A percentile compares a stretch with the other conserved stretches of the same genome.
These are phyloP conservation scores for Boeremia lycopersici DNA, from an alignment of 2,329 filamentous ascomycete genomes.

Conservation along the genomic window DNA sequence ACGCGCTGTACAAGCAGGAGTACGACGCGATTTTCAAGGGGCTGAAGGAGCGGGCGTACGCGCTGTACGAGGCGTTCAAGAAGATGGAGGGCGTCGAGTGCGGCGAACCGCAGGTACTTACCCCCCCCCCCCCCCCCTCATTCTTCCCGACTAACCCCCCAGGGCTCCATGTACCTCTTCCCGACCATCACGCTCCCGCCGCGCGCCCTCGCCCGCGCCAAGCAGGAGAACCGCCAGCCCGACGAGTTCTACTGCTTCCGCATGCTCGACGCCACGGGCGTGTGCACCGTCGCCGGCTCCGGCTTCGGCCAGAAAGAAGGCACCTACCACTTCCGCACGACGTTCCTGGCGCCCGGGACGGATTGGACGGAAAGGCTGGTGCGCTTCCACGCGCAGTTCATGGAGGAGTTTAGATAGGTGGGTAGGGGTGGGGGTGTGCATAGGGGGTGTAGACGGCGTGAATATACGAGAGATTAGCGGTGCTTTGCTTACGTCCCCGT, in stretches of 20 bases:
- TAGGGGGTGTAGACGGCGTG: too few species aligned
- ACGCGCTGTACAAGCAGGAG: slow-evolving; percentile 82
- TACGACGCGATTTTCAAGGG: slow-evolving; percentile 82
- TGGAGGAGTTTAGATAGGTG: slow-evolving; percentile 71
- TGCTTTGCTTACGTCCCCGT: too few species aligned
- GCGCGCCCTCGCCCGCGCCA: slow-evolving; percentile 78
- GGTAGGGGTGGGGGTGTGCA: too few species aligned
- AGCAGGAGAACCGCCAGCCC: slow-evolving; percentile 71
- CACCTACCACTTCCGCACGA: slow-evolving; percentile 93
- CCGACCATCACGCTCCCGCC: slow-evolving; percentile 82
- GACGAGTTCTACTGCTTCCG: slow-evolving; percentile 96
- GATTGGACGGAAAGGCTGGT: slow-evolving; percentile 89
- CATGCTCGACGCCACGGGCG: slow-evolving; percentile 89
- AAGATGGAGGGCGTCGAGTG: slow-evolving; percentile 97
- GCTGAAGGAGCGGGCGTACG: slow-evolving; percentile 77
- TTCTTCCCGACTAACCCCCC: slow-evolving; percentile 2
- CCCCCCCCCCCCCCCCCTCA: not conserved
- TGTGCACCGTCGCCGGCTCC: slow-evolving; percentile 90
- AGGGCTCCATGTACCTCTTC: slow-evolving; percentile 99
- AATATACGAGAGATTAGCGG: too few species aligned
- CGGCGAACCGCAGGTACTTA: slow-evolving; percentile 72
- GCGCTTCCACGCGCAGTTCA: slow-evolving; percentile 90
- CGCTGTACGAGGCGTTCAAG: slow-evolving; percentile 87
- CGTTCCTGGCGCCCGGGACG: slow-evolving; percentile 93
- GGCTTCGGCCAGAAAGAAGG: slow-evolving; percentile 95